Base-by-base conservation (phyloP, 2,329 filamentous ascomycete genomes). In the Hypoxylon sp. region DNA sequence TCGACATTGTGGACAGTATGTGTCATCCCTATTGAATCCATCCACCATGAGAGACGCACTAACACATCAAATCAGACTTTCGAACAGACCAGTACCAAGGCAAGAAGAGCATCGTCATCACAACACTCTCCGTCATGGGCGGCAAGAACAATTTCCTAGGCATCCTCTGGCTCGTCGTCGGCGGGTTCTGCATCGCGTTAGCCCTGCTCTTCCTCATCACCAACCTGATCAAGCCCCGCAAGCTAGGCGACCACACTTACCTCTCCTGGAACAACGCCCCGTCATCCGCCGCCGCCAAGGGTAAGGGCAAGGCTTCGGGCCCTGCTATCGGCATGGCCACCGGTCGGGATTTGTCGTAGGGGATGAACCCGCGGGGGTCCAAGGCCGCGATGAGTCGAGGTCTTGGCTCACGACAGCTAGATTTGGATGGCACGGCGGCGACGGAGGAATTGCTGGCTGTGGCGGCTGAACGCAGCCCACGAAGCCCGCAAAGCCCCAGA, bases 211-310 rank as follows among this genome's bases (percentile, higher is more conserved):
- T 99, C 80, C 94, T 95, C 32, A 85, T 93, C 65, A 94, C 93
- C 0, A 94, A 98, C 80, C 84, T 98, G 69, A 89, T 99, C 79
- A 94, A 92, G 77, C 96, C 96, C 71, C 95, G 96, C 75, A 99
- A 98, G 91, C 87, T 99, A 42, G 96, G 96, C 66, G 96, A 99
- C 78, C 96, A 98, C 79, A 97, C 93, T 7, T 98, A 99, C 78
- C 86, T 99, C 50, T 96, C 93, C 22, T 99, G 96, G 96, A 97
- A 98, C 78, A 87, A 88, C 62, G 81, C 80, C 0, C 83, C 84
- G 1, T 75, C 79, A 5, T 75, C 77, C 4, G 64, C 73, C 2
- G 70, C 71, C n/a, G 74, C 71, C 49, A 77, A 77, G 58, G 72
- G 75, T 44, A 79, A 78, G 71, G 79, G 78, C 65, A 82, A 83